Evolutionary conservation across 768 basidiomycete species (phyloP), one percentile per base, ranked within the genome.

Genomic region (Suillus brevipes): DNA sequence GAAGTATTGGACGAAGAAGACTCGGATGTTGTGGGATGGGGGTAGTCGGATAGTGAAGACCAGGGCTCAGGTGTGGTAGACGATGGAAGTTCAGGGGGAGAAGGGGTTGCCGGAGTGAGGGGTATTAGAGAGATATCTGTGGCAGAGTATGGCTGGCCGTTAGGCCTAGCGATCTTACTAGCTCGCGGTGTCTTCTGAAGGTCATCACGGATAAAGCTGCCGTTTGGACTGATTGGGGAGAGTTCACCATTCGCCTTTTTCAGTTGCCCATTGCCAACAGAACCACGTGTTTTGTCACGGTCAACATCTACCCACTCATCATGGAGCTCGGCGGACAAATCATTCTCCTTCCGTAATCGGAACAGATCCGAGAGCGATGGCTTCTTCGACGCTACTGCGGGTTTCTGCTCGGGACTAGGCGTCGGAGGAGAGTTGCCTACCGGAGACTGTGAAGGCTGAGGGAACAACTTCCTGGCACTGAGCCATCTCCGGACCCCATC

Each of bases 401-500:
- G 82, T 52, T 67, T 79, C 64, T 69, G 70, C 66, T 72, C 81
- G 37, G 71, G 69, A 65, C 71, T 69, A 75, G 74, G 67, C 36
- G 78, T 66, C 34, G 76, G 71, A 18, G 77, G 69, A 20, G 79
- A 72, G 2, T 80, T 78, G 6, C 79, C 77, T 60, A 75, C 72
- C 31, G 79, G 74, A 60, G 81, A 73, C 3, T 80, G 77, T 9
- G 81, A 71, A 40, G 79, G 80, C 2, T 84, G 78, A 8, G 83
- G 77, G 64, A 85, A 84, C 25, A 84, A 78, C 72, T 84, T 87
- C 74, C 86, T 87, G 55, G 75, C 86, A 68, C 80, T 89, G 52
- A 93, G 74, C 92, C 92, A 94, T 70, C 89, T 91, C 75, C 87
- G 89, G 31, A 93, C 92, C 28, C 88, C 91, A 61, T 91, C 88